phyloP scores from a whole-genome alignment of 306 rosid genomes.

The Cucurbita pepo region DNA sequence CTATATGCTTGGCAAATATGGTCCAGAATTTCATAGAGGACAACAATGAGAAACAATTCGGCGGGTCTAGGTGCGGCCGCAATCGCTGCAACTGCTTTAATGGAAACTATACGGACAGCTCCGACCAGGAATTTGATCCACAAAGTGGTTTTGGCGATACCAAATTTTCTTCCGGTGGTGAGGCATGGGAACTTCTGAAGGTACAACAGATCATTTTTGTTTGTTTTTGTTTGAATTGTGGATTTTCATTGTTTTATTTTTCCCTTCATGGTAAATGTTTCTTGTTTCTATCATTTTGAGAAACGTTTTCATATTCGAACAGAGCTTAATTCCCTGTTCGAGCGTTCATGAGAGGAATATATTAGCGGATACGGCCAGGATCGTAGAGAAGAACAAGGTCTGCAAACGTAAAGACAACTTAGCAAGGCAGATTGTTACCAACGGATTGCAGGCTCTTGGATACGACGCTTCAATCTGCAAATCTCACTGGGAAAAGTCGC shows the following conservation, averaged over 20 bases:
- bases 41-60: conserved; percentile 37
- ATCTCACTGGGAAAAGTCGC: conserved; percentile 78
- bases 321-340: conserved; percentile 48
- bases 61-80: conserved; percentile 28
- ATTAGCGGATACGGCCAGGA: conserved; percentile 55
- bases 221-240: too few species aligned
- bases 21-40: conserved; percentile 78
- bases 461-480: conserved; percentile 79
- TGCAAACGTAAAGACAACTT: conserved; percentile 48
- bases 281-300: neutral
- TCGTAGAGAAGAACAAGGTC: conserved; percentile 64
- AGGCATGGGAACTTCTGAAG: conserved; percentile 58
- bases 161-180: conserved; percentile 21
- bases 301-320: neutral
- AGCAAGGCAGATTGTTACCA: conserved; percentile 29
- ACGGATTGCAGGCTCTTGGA: conserved; percentile 41
- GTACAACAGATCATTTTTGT: conserved; percentile 12
- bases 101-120: conserved; percentile 33
- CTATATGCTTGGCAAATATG: conserved; percentile 63
- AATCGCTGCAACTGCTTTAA: conserved; percentile 66
- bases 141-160: conserved; percentile 22
- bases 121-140: conserved; percentile 40
- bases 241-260: neutral
- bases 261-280: neutral
- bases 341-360: conserved; percentile 51